Base-by-base conservation (phyloP, 2,329 filamentous ascomycete species). In the Metarhizium humberi region DNA sequence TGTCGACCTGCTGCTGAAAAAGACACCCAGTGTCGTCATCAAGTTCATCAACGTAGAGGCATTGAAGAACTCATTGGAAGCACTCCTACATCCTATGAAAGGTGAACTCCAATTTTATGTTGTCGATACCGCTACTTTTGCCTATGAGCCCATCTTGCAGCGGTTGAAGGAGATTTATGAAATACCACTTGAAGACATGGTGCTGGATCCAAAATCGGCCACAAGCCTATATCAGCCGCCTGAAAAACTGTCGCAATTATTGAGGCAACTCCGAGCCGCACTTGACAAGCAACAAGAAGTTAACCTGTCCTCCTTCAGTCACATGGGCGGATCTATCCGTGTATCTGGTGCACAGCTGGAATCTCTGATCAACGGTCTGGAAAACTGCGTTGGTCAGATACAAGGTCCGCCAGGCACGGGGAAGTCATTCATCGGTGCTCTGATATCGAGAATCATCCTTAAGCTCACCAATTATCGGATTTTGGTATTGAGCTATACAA, bases 341-440 rank as follows among this genome's bases (percentile, higher is more conserved):
- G 48, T 69, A 0, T 30, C 57, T 3, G 62, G 58, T 4, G 68
- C 84, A 0, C 86, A 90, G 60, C 68, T 76, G 0, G 60, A 71
- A 0, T 84, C 85, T 1, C 64, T 90, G 0, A 57, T 81, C 3
- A 66, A 75, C 16, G 80, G 81, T 0, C 61, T 91, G 0, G 70
- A 65, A 0, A 77, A 76, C 7, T 67, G 69, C 0, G 66, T 90
- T 0, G 82, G 80, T 50, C 65, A 85, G 0, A 86, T 91, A 2
- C 86, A 90, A 71, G 87, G 87, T 0, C 88, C 88, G 1, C 88
- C 87, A 60, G 86, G 85, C 0, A 91, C 86, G 0, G 88, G 88
- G 1, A 92, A 92, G 60, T 89, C 86, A 0, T 88, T 88, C 58
- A 78, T 89, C 3, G 88, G 88, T 0, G 82, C 86, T 0, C 69